Evolutionary conservation across 176 grass and related monocot genomes (phyloP).

Genomic region (Aegilops sharonensis): DNA sequence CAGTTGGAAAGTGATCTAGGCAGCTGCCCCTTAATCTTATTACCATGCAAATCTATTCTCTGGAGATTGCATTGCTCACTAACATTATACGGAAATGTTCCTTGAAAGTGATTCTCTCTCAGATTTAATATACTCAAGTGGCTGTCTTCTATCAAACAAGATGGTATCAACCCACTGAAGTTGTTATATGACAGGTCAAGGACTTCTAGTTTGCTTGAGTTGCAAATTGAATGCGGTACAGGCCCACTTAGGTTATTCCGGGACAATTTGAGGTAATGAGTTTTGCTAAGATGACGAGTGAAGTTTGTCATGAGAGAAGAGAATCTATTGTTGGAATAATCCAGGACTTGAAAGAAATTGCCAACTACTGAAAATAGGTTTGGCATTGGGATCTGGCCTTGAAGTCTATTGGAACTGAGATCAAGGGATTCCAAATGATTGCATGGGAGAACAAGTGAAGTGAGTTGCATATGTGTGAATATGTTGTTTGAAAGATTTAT

Average conservation of each 20-base stretch:
- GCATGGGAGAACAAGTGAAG: neutral
- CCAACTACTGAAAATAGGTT: neutral
- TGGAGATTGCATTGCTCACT: neutral
- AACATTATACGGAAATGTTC: neutral
- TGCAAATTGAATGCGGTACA: slow-evolving; percentile 3
- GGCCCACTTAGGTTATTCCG: neutral
- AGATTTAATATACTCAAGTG: neutral
- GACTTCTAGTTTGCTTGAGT: neutral
- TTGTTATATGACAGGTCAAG: slow-evolving; percentile 30
- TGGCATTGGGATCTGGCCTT: neutral
- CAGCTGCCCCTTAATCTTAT: neutral
- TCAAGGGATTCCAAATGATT: neutral
- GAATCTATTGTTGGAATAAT: slow-evolving; percentile 8
- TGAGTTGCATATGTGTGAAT: neutral
- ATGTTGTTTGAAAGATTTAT: neutral
- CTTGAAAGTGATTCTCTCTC: slow-evolving; percentile 15
- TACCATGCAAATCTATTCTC: slow-evolving; percentile 12
- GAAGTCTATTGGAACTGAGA: neutral
- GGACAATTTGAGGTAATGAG: neutral
- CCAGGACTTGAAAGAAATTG: too few relatives aligned
- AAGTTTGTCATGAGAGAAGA: neutral
- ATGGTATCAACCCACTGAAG: slow-evolving; percentile 14
- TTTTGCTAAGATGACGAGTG: neutral
- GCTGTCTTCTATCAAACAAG: neutral
- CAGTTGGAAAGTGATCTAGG: slow-evolving; percentile 18